Conservation (phyloP, 192 early-diverging fungal genomes). For the Coemansia sp. region DNA sequence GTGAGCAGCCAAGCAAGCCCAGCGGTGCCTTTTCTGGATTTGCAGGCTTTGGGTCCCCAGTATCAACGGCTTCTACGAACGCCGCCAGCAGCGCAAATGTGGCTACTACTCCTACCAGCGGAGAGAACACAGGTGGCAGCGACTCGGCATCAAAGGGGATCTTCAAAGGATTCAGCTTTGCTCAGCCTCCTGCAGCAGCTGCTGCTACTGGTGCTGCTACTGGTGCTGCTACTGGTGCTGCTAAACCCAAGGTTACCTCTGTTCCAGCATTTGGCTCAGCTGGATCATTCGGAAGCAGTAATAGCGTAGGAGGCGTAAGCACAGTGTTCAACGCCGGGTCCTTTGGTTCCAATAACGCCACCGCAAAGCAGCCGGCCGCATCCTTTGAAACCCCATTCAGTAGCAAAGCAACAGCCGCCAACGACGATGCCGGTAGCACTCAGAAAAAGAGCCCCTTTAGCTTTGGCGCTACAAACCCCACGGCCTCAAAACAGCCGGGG, state of each 20-base stretch:
- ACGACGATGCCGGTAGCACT: neutral
- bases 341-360: neutral
- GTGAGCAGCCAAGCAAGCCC: neutral
- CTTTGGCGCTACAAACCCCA: conserved; percentile 14
- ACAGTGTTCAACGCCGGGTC: conserved; percentile 5
- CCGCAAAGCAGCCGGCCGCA: neutral
- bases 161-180: conserved; percentile 49
- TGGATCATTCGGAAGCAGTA: neutral
- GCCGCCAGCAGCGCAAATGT: neutral
- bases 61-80: neutral
- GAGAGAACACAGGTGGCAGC: conserved; percentile 3
- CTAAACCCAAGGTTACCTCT: neutral
- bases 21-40: conserved; percentile 27
- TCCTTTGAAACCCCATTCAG: neutral
- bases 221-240: neutral
- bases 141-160: conserved; percentile 13
- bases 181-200: conserved; percentile 16
- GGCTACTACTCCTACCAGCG: neutral
- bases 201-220: neutral
- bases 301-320: neutral
- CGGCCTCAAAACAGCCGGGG: neutral
- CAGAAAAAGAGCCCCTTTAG: conserved; percentile 15
- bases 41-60: conserved; percentile 27
- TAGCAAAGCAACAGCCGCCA: neutral
- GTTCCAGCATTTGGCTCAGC: conserved; percentile 13